Conservation (phyloP, 371 early-diverging fungal genomes). For the Mucor velutinosus region DNA sequence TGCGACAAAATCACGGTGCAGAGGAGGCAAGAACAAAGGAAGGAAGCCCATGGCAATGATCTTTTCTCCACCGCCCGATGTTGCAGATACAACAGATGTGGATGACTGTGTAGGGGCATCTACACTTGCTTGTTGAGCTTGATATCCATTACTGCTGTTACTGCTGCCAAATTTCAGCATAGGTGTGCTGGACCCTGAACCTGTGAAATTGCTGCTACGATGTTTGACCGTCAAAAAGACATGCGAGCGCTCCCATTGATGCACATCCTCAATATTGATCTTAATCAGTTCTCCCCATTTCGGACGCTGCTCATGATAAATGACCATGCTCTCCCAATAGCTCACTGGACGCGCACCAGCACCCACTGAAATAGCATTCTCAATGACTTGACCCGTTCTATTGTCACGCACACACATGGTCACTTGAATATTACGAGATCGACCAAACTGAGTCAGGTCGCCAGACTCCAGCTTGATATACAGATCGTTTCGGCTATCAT, state of each 20-base stretch:
- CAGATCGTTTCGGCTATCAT: conserved; percentile 63
- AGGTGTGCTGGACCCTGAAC: conserved; percentile 17
- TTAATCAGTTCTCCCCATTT: conserved; percentile 72
- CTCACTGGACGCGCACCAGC: conserved; percentile 49
- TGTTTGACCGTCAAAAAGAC: conserved; percentile 65
- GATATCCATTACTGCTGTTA: conserved; percentile 7
- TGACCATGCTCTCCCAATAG: conserved; percentile 65
- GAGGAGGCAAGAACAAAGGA: conserved; percentile 61
- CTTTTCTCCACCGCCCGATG: conserved; percentile 33
- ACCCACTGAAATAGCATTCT: conserved; percentile 58
- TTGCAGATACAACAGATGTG: conserved; percentile 2
- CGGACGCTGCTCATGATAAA: conserved; percentile 67
- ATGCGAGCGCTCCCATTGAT: conserved; percentile 60
- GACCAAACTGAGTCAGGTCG: conserved; percentile 61
- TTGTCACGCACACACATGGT: conserved; percentile 62
- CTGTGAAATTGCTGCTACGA: conserved; percentile 32
- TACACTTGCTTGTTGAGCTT: background rate
- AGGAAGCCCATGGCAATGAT: conserved; percentile 58
- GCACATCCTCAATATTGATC: conserved; percentile 51
- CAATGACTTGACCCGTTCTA: conserved; percentile 57
- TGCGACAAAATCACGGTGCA: conserved; percentile 59
- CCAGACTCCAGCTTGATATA: conserved; percentile 67
- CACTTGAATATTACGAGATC: conserved; percentile 65
- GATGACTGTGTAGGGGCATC: background rate
- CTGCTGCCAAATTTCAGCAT: background rate